Base-by-base conservation (phyloP, 1,284 basidiomycete genomes). In the Neonothopanus nambi region DNA sequence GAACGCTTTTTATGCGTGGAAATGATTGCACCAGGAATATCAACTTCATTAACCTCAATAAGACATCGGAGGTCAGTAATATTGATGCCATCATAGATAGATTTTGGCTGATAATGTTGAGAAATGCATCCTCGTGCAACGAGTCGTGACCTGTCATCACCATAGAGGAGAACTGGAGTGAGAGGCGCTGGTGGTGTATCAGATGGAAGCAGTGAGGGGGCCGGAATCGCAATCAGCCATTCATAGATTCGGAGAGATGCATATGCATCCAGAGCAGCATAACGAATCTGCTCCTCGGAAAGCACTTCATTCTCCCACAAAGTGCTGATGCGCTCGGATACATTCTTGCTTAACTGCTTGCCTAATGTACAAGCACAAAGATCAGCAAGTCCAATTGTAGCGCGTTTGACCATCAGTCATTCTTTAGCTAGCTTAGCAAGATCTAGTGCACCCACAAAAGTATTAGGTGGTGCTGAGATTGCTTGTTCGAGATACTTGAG, bases 201-300 rank as follows among this genome's bases (percentile, higher is more conserved):
- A n/a, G n/a, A n/a, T n/a, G n/a, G n/a, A n/a, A n/a, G n/a, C n/a
- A n/a, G n/a, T n/a, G n/a, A n/a, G 3, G 59, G 58, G 7, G 43
- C 5, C 5, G 59, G 51, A 18, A 61, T 51, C 1, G 24, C 17
- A 12, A 9, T 24, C 2, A 64, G 52, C 6, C 37, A 33, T 24
- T 56, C 35, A 43, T 60, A 64, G 11, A 65, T 43, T 1, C 20
- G 17, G 0, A 59, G 52, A 3, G 59, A 61, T 3, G 59, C 61
- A 51, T 59, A 57, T 3, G 54, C 65, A 53, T 67, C 64, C 20
- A 55, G 18, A 3, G 62, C 60, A 20, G 62, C 64, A 60, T 66
- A 66, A 4, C 43, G 18, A 11, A 60, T 51, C 28, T 64, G 64
- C 15, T 44, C 45, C 2, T 30, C 35, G 18, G 56, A 54, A 5